Evolutionary conservation across 495 filamentous ascomycete species (phyloP).

Genomic region (Neurospora sp.): DNA sequence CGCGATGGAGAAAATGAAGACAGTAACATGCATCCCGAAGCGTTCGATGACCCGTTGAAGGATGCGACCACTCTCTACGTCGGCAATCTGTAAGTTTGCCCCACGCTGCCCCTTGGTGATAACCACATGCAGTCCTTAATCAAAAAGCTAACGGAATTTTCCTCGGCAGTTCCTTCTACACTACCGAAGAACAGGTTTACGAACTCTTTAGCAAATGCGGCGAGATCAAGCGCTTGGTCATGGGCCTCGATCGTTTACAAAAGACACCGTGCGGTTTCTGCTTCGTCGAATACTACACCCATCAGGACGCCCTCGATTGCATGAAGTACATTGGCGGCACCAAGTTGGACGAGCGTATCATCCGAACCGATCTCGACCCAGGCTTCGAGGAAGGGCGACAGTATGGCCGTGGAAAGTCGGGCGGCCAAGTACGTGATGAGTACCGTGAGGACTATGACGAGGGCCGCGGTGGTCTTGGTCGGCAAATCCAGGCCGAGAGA

Average conservation of each 20-base stretch:
- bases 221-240: constrained; percentile 95
- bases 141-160: constrained; percentile 1
- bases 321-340: constrained; percentile 98
- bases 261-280: constrained; percentile 99
- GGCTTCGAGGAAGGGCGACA: constrained; percentile 93
- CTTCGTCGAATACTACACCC: constrained; percentile 98
- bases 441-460: constrained; percentile 95
- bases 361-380: constrained; percentile 91
- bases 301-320: constrained; percentile 90
- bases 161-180: constrained; percentile 82
- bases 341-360: constrained; percentile 96
- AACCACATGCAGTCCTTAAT: not conserved
- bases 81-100: constrained; percentile 70
- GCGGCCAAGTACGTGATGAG: constrained; percentile 94
- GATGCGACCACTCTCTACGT: constrained; percentile 94
- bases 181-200: constrained; percentile 97
- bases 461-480: constrained; percentile 67
- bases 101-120: not conserved
- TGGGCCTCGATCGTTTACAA: constrained; percentile 92
- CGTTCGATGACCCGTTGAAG: constrained; percentile 62
- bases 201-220: constrained; percentile 96
- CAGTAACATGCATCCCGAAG: constrained; percentile 37
- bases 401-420: constrained; percentile 82
- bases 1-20: constrained; percentile 41
- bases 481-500: constrained; percentile 54